These are phyloP conservation scores for Didymella segeticola DNA, from an alignment of 2,329 filamentous ascomycete species.

Conservation along the genomic window DNA sequence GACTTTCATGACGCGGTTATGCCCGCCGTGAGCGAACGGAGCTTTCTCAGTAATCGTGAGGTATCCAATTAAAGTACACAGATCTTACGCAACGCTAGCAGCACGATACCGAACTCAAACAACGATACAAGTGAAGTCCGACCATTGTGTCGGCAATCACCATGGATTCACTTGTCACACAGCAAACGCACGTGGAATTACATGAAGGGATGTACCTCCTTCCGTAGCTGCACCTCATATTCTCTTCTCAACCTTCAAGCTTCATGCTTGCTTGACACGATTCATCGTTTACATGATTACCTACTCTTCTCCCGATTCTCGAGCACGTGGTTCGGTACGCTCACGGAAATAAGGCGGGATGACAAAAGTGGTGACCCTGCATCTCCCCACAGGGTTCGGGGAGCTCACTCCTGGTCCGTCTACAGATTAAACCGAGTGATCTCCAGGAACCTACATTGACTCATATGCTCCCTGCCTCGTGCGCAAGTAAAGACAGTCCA, in stretches of 20 bases:
- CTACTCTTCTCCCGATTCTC: neutral
- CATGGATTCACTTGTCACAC: neutral
- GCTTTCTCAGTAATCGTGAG: neutral
- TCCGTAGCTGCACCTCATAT: neutral
- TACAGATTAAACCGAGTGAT: constrained; percentile 4
- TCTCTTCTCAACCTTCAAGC: neutral
- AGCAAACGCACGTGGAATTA: neutral
- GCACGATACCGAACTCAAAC: neutral
- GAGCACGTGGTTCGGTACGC: neutral
- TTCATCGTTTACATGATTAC: neutral
- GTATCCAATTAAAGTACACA: neutral
- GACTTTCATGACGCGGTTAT: neutral
- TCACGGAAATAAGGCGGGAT: neutral
- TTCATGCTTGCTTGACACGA: neutral
- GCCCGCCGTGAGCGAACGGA: constrained; percentile 1
- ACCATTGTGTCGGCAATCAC: neutral
- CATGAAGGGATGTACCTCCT: neutral
- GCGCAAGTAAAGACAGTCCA: neutral
- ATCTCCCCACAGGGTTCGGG: constrained; percentile 2
- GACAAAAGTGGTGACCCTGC: neutral
- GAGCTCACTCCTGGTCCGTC: constrained; percentile 3
- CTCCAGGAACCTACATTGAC: constrained; percentile 6
- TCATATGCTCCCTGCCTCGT: neutral
- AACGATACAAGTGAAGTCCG: neutral
- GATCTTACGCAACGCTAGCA: neutral